These are phyloP conservation scores for Mortierella polycephala DNA, from an alignment of 371 early-diverging fungal genomes.

Conservation along the genomic window DNA sequence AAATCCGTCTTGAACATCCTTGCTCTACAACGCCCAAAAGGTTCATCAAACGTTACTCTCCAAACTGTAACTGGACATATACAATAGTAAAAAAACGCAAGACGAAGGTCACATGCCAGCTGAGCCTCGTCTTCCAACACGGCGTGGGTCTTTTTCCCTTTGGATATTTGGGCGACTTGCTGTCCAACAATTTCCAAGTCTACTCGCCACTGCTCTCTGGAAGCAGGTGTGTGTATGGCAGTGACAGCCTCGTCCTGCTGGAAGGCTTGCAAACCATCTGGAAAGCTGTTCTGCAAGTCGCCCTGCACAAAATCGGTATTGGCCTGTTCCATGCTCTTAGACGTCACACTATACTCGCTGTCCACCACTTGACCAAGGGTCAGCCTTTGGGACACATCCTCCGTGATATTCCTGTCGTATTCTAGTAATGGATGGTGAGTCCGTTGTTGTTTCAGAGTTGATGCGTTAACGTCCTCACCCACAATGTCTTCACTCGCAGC, in stretches of 20 bases:
- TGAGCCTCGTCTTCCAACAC: conserved; percentile 54
- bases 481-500: conserved; percentile 7
- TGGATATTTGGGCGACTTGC: conserved; percentile 16
- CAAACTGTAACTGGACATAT: not conserved
- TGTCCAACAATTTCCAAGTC: conserved; percentile 40
- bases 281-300: conserved; percentile 1
- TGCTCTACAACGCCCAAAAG: conserved; percentile 17
- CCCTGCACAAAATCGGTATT: not conserved
- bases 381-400: no score
- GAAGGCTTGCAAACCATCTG: conserved; percentile 27
- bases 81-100: not conserved
- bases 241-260: conserved; percentile 39
- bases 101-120: conserved; percentile 32
- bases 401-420: no score
- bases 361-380: no score
- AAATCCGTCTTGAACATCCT: conserved; percentile 68
- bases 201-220: conserved; percentile 34
- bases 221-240: conserved; percentile 33
- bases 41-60: not conserved
- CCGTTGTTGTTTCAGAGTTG: conserved; percentile 24
- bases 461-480: conserved; percentile 2
- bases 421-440: no score
- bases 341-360: no score
- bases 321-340: conserved; percentile 11
- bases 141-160: conserved; percentile 14